Conservation (phyloP, 208 protist species). For the Trypanosoma cruzi region DNA sequence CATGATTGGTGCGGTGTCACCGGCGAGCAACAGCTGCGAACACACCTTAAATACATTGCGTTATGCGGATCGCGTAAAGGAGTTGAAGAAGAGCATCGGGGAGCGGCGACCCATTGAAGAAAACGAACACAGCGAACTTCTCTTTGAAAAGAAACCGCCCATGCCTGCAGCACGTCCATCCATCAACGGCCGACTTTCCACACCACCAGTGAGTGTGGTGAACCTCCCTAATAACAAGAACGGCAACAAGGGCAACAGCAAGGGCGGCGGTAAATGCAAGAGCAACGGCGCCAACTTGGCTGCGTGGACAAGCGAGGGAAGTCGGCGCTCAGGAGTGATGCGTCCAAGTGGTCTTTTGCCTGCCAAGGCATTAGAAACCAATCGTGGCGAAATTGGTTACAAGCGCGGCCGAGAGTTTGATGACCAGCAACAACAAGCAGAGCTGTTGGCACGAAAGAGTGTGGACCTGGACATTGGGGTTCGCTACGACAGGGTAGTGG, state of each 20-base stretch:
- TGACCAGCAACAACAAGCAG: constrained; percentile 4
- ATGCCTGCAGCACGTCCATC: constrained; percentile 14
- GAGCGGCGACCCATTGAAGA: constrained; percentile 37
- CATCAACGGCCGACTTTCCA: constrained; percentile 6
- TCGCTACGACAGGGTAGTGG: constrained; percentile 29
- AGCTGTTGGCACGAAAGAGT: constrained; percentile 6
- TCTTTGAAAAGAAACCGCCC: constrained; percentile 18
- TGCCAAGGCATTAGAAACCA: background rate
- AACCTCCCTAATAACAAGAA: background rate
- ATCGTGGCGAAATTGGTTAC: constrained; percentile 2
- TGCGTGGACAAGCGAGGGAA: background rate
- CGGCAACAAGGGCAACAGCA: background rate
- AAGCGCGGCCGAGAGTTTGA: constrained; percentile 21
- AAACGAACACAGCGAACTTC: constrained; percentile 22
- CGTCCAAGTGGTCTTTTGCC: constrained; percentile 17
- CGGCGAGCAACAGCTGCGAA: constrained; percentile 87
- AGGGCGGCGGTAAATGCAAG: no score
- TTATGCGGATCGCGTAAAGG: constrained; percentile 87
- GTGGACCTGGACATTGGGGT: constrained; percentile 23
- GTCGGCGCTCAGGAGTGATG: constrained; percentile 17
- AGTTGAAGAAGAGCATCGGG: constrained; percentile 76
- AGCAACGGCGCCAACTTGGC: background rate
- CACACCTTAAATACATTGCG: constrained; percentile 98
- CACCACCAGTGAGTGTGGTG: constrained; percentile 6
- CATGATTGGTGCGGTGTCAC: constrained; percentile 94